Evolutionary conservation across 495 filamentous ascomycete genomes (phyloP).

Genomic region (Aspergillus heteromorphus): DNA sequence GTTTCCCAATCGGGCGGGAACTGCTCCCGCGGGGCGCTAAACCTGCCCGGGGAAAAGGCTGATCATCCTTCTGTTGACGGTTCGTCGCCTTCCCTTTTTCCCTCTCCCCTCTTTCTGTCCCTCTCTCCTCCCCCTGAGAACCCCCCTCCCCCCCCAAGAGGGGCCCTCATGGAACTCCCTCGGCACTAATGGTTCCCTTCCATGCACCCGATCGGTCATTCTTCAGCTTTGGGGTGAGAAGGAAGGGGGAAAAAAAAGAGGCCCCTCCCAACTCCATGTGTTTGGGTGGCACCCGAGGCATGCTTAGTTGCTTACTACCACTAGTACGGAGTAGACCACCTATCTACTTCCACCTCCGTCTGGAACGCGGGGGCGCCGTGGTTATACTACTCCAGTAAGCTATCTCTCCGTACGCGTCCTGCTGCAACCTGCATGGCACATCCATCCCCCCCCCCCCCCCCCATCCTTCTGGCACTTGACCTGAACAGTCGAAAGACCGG

Average conservation of each 20-base stretch:
- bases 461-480: constrained; percentile 4
- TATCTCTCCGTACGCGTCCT: constrained; percentile 10
- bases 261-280: constrained; percentile 1
- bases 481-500: constrained; percentile 2
- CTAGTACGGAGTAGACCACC: too few species aligned
- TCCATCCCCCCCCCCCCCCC: neutral
- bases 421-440: constrained; percentile 12
- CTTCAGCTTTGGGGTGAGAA: too few species aligned
- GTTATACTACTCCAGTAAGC: constrained; percentile 1
- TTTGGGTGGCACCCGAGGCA: constrained; percentile 16
- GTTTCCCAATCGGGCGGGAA: constrained; percentile 7
- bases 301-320: too few species aligned
- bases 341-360: neutral
- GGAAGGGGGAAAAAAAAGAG: neutral
- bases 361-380: constrained; percentile 9
- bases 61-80: neutral
- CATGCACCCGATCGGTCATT: too few species aligned
- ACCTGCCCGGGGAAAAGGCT: constrained; percentile 5
- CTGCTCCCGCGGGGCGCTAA: constrained; percentile 1
- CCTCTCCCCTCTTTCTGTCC: neutral
- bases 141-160: neutral
- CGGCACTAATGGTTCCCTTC: too few species aligned
- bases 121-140: neutral
- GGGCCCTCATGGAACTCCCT: too few species aligned
- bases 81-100: neutral